A percentile compares a stretch with the other conserved stretches of the same genome.
phyloP scores from a whole-genome alignment of 441 rosid species.

The Pelargonium citronellum region DNA sequence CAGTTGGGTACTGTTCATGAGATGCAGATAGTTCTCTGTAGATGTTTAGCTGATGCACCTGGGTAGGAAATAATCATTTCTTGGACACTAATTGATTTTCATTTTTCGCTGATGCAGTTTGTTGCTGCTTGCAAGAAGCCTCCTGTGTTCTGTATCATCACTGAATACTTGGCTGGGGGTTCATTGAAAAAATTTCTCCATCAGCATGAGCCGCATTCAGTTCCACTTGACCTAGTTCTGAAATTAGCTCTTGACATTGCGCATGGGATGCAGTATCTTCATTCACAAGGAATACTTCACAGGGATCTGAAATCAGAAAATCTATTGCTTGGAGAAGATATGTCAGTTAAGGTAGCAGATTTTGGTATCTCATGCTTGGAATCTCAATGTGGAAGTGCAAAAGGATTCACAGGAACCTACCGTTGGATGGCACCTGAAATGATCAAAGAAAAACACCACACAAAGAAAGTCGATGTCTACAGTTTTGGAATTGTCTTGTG shows the following conservation, averaged over 20 bases:
- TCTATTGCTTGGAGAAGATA: slow-evolving; percentile 57
- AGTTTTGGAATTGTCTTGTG: slow-evolving; percentile 76
- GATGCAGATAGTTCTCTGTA: neutral
- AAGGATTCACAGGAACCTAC: slow-evolving; percentile 74
- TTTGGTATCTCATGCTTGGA: slow-evolving; percentile 76
- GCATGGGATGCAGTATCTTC: slow-evolving; percentile 68
- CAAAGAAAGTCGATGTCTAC: slow-evolving; percentile 75
- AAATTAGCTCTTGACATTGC: slow-evolving; percentile 67
- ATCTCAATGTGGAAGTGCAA: slow-evolving; percentile 59
- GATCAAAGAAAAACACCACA: slow-evolving; percentile 66
- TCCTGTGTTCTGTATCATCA: slow-evolving; percentile 71
- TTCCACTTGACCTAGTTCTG: slow-evolving; percentile 52
- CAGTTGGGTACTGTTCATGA: neutral
- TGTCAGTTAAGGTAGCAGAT: slow-evolving; percentile 69
- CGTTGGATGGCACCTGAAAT: slow-evolving; percentile 92
- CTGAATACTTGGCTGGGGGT: slow-evolving; percentile 67
- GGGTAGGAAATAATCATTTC: slow-evolving; percentile 5
- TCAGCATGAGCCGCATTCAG: slow-evolving; percentile 63
- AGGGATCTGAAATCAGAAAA: slow-evolving; percentile 79
- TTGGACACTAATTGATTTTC: slow-evolving; percentile 8
- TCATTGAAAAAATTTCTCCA: slow-evolving; percentile 63
- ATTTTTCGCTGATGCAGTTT: slow-evolving; percentile 42
- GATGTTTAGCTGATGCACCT: neutral
- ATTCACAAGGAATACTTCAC: slow-evolving; percentile 61
- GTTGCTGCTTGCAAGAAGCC: slow-evolving; percentile 77